Evolutionary conservation across 352 stramenopile species (phyloP).

Genomic region (Phytophthora aleatoria): DNA sequence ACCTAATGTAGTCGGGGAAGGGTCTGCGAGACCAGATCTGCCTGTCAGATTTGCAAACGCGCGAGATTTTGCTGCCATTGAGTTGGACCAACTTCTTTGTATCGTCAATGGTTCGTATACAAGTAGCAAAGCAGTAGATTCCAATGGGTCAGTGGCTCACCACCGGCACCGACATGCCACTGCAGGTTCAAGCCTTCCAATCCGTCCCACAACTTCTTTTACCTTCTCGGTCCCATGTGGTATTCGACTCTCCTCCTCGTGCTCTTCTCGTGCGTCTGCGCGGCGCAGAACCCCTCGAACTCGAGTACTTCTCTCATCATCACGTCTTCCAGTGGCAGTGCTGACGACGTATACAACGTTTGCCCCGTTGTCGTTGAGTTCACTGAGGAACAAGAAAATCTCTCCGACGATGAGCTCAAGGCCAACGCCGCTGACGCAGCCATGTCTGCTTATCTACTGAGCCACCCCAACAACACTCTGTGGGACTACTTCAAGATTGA

Average conservation of each 20-base stretch:
- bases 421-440: no score
- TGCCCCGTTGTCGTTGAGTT: conserved; percentile 28
- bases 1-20: no score
- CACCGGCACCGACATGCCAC: no score
- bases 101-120: no score
- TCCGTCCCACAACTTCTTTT: conserved; percentile 19
- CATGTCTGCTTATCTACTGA: no score
- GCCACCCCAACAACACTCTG: no score
- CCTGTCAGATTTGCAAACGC: neutral
- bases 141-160: no score
- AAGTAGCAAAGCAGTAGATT: no score
- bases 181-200: no score
- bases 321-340: conserved; percentile 8
- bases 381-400: conserved; percentile 19
- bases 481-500: conserved; percentile 32
- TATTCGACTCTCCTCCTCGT: conserved; percentile 20
- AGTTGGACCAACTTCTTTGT: no score
- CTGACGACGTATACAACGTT: conserved; percentile 26
- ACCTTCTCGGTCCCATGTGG: conserved; percentile 22
- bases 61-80: no score
- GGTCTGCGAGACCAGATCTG: neutral
- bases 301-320: neutral
- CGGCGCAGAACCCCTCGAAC: conserved; percentile 10
- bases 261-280: conserved; percentile 17
- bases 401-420: conserved; percentile 1